These are phyloP conservation scores for Tulasnella sp. DNA, from an alignment of 768 basidiomycete genomes.

Conservation along the genomic window DNA sequence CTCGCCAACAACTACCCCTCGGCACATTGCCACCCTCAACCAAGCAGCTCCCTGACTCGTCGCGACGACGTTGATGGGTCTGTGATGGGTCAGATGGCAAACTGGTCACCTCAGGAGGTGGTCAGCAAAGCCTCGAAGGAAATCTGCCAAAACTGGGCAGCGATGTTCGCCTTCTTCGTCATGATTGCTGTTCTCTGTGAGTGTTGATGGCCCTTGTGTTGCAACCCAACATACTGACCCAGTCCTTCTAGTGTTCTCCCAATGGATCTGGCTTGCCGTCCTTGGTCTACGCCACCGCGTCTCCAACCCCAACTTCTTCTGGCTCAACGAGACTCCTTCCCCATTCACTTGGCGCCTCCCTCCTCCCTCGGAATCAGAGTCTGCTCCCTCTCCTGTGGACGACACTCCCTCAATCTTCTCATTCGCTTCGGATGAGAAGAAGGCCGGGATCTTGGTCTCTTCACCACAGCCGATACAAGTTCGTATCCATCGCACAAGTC, in stretches of 20 bases:
- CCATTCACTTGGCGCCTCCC: conserved; percentile 13
- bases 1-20: neutral
- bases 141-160: conserved; percentile 13
- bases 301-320: conserved; percentile 14
- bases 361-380: too few relatives aligned
- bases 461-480: too few relatives aligned
- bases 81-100: neutral
- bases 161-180: conserved; percentile 5
- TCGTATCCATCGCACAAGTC: too few relatives aligned
- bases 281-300: conserved; percentile 12
- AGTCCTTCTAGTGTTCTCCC: neutral
- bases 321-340: neutral
- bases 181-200: conserved; percentile 9
- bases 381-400: too few relatives aligned
- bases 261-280: neutral
- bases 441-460: too few relatives aligned
- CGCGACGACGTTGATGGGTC: neutral
- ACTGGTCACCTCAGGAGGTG: neutral
- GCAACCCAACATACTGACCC: neutral
- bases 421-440: too few relatives aligned
- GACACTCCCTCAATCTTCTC: too few relatives aligned
- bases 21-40: neutral
- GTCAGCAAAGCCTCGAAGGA: neutral
- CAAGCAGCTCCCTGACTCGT: neutral
- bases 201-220: neutral